Base-by-base conservation (phyloP, 495 filamentous ascomycete species). In the Niebla homalea region DNA sequence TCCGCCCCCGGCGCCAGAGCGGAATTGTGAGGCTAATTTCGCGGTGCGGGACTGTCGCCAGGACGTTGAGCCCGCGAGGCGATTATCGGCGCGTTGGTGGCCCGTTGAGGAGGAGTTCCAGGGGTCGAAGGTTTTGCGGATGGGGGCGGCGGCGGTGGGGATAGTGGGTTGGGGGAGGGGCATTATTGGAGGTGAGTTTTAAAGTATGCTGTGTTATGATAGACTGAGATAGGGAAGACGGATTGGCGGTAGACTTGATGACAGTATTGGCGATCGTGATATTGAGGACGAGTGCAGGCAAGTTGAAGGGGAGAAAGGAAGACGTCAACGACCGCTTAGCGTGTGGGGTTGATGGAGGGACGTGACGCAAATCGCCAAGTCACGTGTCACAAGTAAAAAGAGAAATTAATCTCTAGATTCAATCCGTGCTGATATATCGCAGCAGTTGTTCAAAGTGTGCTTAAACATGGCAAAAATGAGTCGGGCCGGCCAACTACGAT, bases 51-150 rank as follows among this genome's bases (percentile, higher is more conserved):
- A 80, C 25, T 79, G 71, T 18, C 83, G 77, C 87, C 87, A 93
- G 61, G 77, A 75, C 0, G 70, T 79, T 29, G 77, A 78, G 32
- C 69, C 72, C 12, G 71, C 67, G 8, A 80, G 65, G 14, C 67
- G 67, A 47, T 76, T 77, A 35, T 89, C 80, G 51, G 81, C 78
- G 26, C 74, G 70, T 65, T 95, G 88, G 62, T 95, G 87, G 46
- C 89, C 89, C 5, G 85, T 81, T 0, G 83, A 78, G 15, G 76
- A 77, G 19, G 83, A 83, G 65, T 87, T 89, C 84, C 85, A 95
- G 29, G 84, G 70, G 60, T 94, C 87, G 64, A 86, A 89, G 53
- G 64, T 57, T 39, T 66, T 64, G 57, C 72, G 69, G 56, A 66
- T 59, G 11, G 72, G 74, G 37, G 71, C 55, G 10, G 78, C 71